phyloP scores from a whole-genome alignment of 495 filamentous ascomycete genomes.

The Neurospora sp. region DNA sequence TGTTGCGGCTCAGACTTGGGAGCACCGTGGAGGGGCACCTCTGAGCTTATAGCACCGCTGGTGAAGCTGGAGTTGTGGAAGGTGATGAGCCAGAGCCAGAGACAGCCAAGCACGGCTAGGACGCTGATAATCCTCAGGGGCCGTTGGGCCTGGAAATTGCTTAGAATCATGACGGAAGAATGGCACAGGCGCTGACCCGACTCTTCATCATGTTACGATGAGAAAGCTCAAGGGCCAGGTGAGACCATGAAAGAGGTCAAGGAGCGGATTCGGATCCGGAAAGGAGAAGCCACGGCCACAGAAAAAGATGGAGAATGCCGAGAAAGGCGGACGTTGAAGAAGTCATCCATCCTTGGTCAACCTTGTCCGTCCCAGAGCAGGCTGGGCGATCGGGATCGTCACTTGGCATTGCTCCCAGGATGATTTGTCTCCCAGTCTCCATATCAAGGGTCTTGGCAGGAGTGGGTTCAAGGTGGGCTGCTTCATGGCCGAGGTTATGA shows the following conservation, averaged over 20 bases:
- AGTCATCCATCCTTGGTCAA: not conserved
- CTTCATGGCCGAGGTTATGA: not conserved
- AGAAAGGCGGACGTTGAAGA: not conserved
- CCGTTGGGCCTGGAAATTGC: constrained; percentile 1
- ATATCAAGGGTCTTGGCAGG: not conserved
- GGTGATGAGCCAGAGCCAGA: constrained; percentile 7
- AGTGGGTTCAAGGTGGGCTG: not conserved
- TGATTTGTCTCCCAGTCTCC: not conserved
- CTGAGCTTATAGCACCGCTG: not conserved
- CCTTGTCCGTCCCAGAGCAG: not conserved
- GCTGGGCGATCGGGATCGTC: not conserved
- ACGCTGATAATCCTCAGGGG: constrained; percentile 7
- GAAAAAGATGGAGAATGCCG: not conserved
- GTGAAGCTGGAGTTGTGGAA: constrained; percentile 4
- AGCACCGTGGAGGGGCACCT: not conserved
- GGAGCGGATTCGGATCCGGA: not conserved
- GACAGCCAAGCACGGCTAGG: constrained; percentile 5
- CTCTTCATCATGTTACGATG: not conserved
- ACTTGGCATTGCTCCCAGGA: not conserved
- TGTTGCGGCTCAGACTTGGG: not conserved
- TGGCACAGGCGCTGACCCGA: constrained; percentile 1
- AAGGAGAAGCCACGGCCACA: not conserved
- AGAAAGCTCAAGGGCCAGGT: not conserved
- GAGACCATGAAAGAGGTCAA: not conserved
- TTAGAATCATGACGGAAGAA: constrained; percentile 7